Evolutionary conservation across 2,329 filamentous ascomycete genomes (phyloP), one percentile per base, ranked within the genome.

Genomic region (Stagonosporopsis chrysanthemi): DNA sequence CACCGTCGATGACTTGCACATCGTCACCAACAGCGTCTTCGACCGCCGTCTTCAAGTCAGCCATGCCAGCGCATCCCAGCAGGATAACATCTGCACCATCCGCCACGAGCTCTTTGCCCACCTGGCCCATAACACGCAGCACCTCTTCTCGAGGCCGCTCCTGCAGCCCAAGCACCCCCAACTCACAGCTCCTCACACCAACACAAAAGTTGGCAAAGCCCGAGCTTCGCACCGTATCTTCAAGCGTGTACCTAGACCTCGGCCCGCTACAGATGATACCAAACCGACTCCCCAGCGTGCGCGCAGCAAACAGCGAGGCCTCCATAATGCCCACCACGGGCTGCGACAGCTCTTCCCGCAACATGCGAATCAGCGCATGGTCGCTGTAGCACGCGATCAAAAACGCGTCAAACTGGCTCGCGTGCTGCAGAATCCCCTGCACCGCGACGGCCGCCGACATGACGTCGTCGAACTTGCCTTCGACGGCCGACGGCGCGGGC

Each of bases 311-410:
- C 2, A 84, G 71, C 4, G 69, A 76, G 0, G 81, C 80, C 65
- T 83, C 81, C 80, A 83, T 83, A 54, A 83, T 83, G 3, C 82
- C 81, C 2, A 82, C 77, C 4, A 79, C 71, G 0, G 81, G 81
- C 44, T 80, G 69, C 39, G 45, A 49, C 12, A 80, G 74, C 50
- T 82, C 80, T 60, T 83, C 81, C 1, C 80, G 73, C 29, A 83
- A 70, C 66, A 80, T 79, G 19, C 71, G 67, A 54, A 80, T 80
- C 3, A 83, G 72, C 1, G 79, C 77, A 56, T 83, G 81, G 33
- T 80, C 77, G 50, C 76, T 79, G 69, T 82, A 83, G 70, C 80
- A 82, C 2, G 81, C 80, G 4, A 84, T 77, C 3, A 83, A 72
- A 44, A 83, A 79, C 0, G 79, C 81, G 65, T 81, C 75, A 65